phyloP scores from a whole-genome alignment of 179 eudicot species.

The Carnegiea gigantea region DNA sequence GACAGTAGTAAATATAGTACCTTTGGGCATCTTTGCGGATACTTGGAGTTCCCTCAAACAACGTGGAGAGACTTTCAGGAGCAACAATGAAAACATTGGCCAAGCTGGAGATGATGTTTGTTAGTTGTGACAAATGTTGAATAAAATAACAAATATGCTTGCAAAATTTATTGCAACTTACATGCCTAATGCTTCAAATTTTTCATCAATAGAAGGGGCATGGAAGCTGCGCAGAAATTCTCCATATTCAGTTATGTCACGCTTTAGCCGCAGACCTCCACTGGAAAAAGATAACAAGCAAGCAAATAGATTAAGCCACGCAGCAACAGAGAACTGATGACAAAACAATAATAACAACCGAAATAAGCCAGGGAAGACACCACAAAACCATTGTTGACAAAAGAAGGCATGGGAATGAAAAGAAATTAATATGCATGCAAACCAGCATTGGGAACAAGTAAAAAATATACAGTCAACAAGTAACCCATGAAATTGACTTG shows the following conservation, averaged over 20 bases:
- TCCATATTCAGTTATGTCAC: slow-evolving; percentile 97
- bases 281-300: slow-evolving; percentile 39
- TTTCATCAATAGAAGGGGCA: slow-evolving; percentile 94
- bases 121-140: slow-evolving; percentile 3
- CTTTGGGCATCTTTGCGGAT: slow-evolving; percentile 93
- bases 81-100: slow-evolving; percentile 98
- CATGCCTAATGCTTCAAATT: slow-evolving; percentile 93
- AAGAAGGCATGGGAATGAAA: background rate
- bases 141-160: background rate
- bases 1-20: slow-evolving; percentile 26
- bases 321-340: background rate
- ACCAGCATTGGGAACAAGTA: background rate
- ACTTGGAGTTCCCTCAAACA: slow-evolving; percentile 96
- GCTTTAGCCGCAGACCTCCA: slow-evolving; percentile 92
- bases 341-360: background rate
- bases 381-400: background rate
- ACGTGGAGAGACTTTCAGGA: slow-evolving; percentile 88
- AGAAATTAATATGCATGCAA: no score
- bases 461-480: background rate
- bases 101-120: slow-evolving; percentile 49
- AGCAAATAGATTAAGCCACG: slow-evolving; percentile 13
- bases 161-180: slow-evolving; percentile 41
- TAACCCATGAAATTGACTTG: background rate
- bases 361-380: background rate
- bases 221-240: slow-evolving; percentile 93